phyloP scores from a whole-genome alignment of 257 asterid genomes.

The Plantago elongata region DNA sequence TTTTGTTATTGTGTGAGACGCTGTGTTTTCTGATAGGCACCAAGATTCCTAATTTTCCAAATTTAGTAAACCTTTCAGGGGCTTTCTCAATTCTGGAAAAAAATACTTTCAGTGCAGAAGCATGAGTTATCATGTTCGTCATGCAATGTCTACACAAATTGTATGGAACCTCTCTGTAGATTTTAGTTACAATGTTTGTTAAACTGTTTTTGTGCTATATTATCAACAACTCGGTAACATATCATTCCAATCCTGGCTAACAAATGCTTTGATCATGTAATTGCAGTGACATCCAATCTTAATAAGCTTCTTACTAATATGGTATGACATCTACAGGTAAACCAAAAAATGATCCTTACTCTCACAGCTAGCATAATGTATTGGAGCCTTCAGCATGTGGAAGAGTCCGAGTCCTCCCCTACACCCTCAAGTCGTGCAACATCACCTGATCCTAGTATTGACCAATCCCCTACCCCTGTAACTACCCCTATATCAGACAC shows the following conservation, averaged over 20 bases:
- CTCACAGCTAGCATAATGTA: conserved; percentile 91
- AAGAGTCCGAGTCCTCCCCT: conserved; percentile 65
- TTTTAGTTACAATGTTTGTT: no score
- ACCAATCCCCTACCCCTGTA: conserved; percentile 31
- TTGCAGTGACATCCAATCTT: not conserved
- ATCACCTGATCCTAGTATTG: conserved; percentile 40
- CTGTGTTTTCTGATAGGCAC: no score
- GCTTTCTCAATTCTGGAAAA: no score
- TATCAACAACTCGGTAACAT: not conserved
- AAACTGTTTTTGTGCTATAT: no score
- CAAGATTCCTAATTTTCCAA: no score
- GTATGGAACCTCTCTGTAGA: no score
- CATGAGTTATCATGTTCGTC: no score
- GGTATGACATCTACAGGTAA: conserved; percentile 47
- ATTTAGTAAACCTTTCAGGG: no score
- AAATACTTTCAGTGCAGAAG: no score
- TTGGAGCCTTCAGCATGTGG: conserved; percentile 90
- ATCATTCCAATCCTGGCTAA: not conserved
- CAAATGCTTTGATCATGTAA: no score
- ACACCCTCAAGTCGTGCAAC: conserved; percentile 37
- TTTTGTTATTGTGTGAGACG: no score
- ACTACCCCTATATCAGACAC: conserved; percentile 31
- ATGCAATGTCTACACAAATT: no score
- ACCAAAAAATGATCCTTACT: conserved; percentile 95
- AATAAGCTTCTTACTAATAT: conserved; percentile 11